A percentile compares a stretch with the other conserved stretches of the same genome.
Evolutionary conservation across 768 basidiomycete species (phyloP).

Genomic region (Tylopilus intermedius): DNA sequence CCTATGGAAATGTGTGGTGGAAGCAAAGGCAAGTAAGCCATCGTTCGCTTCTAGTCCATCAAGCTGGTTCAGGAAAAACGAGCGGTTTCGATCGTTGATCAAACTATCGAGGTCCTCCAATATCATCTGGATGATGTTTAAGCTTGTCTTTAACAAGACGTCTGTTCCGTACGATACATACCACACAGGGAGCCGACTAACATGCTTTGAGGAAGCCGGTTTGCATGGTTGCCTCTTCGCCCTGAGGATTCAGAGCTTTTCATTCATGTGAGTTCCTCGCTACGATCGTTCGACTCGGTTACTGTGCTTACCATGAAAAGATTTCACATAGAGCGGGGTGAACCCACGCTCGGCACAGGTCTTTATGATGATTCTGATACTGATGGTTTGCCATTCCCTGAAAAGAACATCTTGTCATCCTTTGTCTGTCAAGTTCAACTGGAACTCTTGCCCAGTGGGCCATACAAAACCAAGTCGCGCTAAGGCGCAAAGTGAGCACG

Average conservation of each 20-base stretch:
- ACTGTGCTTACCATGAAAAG: slow-evolving; percentile 58
- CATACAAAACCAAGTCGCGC: slow-evolving; percentile 80
- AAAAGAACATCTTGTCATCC: background rate
- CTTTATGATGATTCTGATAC: slow-evolving; percentile 78
- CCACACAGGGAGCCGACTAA: slow-evolving; percentile 58
- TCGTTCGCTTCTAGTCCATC: slow-evolving; percentile 79
- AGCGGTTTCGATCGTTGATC: slow-evolving; percentile 72
- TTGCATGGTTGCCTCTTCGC: slow-evolving; percentile 65
- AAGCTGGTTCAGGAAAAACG: slow-evolving; percentile 84
- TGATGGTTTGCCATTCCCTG: slow-evolving; percentile 82
- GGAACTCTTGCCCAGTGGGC: slow-evolving; percentile 57
- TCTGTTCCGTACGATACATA: slow-evolving; percentile 42
- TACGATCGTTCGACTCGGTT: slow-evolving; percentile 18
- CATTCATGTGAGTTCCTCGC: slow-evolving; percentile 7
- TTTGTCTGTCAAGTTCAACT: background rate
- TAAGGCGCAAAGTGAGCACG: slow-evolving; percentile 24
- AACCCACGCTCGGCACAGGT: slow-evolving; percentile 61
- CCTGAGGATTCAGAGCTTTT: slow-evolving; percentile 40
- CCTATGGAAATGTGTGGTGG: slow-evolving; percentile 80
- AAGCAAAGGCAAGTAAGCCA: slow-evolving; percentile 70
- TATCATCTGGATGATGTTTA: slow-evolving; percentile 25
- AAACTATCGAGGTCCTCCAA: slow-evolving; percentile 73
- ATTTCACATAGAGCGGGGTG: slow-evolving; percentile 75
- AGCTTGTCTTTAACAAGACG: background rate
- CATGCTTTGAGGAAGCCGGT: slow-evolving; percentile 71